These are phyloP conservation scores for Tulasnella sp. DNA, from an alignment of 768 basidiomycete genomes.

Conservation along the genomic window DNA sequence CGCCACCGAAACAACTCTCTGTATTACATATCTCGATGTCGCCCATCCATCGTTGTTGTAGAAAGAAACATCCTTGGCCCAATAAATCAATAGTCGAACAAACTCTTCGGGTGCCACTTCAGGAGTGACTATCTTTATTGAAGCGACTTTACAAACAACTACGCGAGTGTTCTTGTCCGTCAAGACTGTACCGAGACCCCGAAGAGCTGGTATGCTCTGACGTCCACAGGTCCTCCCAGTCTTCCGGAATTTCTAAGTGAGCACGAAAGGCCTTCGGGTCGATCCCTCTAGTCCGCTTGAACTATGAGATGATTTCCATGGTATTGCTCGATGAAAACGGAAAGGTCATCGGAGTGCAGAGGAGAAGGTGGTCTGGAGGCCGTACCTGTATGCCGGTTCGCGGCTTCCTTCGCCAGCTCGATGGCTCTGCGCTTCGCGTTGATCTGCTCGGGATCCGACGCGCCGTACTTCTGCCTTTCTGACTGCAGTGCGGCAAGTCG, in stretches of 20 bases:
- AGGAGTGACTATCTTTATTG: no score
- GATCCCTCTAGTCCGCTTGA: constrained; percentile 35
- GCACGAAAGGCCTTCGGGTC: constrained; percentile 61
- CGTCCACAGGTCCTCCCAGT: constrained; percentile 69
- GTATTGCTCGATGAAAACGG: constrained; percentile 29
- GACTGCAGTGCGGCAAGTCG: constrained; percentile 52
- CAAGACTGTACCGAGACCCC: not conserved
- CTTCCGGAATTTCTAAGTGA: constrained; percentile 63
- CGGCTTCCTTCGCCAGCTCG: constrained; percentile 76
- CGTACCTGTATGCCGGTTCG: constrained; percentile 83
- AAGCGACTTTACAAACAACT: constrained; percentile 39
- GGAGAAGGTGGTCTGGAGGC: not conserved
- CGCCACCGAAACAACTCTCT: not conserved
- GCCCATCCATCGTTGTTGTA: not conserved
- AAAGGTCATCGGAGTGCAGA: not conserved
- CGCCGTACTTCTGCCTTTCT: constrained; percentile 71
- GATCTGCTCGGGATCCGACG: constrained; percentile 77
- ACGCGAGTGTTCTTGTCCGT: no score
- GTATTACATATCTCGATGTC: not conserved
- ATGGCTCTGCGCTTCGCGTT: constrained; percentile 72
- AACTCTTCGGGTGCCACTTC: no score
- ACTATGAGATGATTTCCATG: constrained; percentile 24
- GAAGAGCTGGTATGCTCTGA: not conserved
- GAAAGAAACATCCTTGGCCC: not conserved
- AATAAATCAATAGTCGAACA: no score